Evolutionary conservation across 306 rosid genomes (phyloP), one percentile per base, ranked within the genome.

Genomic region (Canavalia ensiformis): DNA sequence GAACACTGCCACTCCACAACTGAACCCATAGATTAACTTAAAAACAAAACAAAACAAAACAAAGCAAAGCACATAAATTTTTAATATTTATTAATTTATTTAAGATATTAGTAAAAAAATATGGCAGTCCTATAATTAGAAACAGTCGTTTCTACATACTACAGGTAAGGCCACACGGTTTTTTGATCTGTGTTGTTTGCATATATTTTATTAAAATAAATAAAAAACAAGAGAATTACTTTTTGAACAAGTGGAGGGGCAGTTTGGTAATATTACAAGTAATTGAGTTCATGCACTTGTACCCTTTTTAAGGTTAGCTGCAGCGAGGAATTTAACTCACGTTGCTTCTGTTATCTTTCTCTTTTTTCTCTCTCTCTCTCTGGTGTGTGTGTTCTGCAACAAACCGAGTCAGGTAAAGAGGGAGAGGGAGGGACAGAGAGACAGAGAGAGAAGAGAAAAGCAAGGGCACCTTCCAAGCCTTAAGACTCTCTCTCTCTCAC

Each of bases 241-340:
- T 73, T 18, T 82, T 82, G 70, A 74, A 82, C 81, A 75, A 75
- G 81, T 76, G 56, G 2, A 59, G 85, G 85, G 59, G 59, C 33
- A 76, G 28, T 76, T 60, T 0, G 35, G 86, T 82, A 69, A 82
- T 6, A 69, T 6, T 10, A 30, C 0, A 1, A 3, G 8, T 12
- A 25, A 6, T 1, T 7, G 55, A 25, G 71, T 35, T 45, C 42
- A 30, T 29, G 72, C 76, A 7, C 59, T n/a, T 29, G 66, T 33
- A 49, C 47, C 57, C 77, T 82, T 82, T 76, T 59, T 49, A 82
- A 69, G 75, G 82, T 7, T 6, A 2, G 57, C 10, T 58, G 46
- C 2, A 2, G 58, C 6, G 33, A 29, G 0, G 63, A 13, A 6
- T 9, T 1, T 9, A 12, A 1, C 6, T 45, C 47, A 52, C 29